Evolutionary conservation across 805 yeast genomes (phyloP).

Genomic region (Metschnikowia vanudenii): DNA sequence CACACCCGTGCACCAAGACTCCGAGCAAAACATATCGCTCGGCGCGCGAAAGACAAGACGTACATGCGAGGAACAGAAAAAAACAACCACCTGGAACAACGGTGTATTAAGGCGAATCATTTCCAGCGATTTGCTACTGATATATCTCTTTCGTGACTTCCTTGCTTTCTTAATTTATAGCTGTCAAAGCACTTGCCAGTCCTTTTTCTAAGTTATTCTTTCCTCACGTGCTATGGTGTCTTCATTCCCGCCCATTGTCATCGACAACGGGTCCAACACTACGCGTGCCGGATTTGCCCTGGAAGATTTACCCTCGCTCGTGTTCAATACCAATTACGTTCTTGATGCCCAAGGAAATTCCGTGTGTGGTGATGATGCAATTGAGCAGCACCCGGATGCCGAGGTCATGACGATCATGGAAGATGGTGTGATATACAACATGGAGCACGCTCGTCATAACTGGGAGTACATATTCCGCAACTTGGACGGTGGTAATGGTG

Average conservation of each 20-base stretch:
- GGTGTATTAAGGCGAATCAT: no score
- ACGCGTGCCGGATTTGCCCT: slow-evolving; percentile 72
- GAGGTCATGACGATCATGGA: slow-evolving; percentile 60
- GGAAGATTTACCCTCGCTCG: slow-evolving; percentile 59
- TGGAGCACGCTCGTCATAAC: slow-evolving; percentile 64
- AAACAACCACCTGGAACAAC: no score
- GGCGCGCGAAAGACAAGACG: no score
- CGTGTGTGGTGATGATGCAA: slow-evolving; percentile 46
- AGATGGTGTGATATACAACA: slow-evolving; percentile 66
- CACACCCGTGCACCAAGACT: no score
- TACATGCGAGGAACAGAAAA: no score
- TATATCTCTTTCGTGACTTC: no score
- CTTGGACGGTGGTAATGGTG: slow-evolving; percentile 41
- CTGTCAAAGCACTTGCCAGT: neutral
- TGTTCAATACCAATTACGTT: slow-evolving; percentile 57
- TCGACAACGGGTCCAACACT: slow-evolving; percentile 63
- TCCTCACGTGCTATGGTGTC: neutral
- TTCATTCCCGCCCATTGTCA: slow-evolving; percentile 55
- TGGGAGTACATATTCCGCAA: slow-evolving; percentile 64
- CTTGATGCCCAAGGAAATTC: slow-evolving; percentile 31
- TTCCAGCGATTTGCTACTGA: no score
- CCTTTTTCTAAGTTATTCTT: neutral
- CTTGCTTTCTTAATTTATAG: no score
- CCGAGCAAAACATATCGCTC: no score
- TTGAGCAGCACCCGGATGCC: slow-evolving; percentile 43